Evolutionary conservation across 768 basidiomycete genomes (phyloP).

Genomic region (Daedaleopsis sinensis): DNA sequence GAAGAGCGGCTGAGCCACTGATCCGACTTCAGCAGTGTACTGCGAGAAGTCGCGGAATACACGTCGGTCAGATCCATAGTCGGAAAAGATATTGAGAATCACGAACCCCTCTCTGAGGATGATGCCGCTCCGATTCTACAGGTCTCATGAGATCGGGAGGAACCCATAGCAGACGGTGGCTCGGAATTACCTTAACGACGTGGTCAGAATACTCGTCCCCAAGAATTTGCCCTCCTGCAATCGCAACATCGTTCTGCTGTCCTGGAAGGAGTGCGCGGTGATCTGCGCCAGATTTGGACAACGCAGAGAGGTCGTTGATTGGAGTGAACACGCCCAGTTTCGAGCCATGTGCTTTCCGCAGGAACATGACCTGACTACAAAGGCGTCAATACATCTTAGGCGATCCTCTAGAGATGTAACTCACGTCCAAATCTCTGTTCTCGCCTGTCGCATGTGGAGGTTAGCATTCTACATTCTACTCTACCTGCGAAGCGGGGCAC

Average conservation of each 20-base stretch:
- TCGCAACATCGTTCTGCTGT: conserved; percentile 74
- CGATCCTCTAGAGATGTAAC: conserved; percentile 25
- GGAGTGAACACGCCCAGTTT: conserved; percentile 90
- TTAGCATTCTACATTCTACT: background rate
- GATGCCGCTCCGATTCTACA: conserved; percentile 87
- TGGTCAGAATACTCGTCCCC: conserved; percentile 97
- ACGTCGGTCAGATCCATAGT: background rate
- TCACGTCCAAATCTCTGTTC: conserved; percentile 94
- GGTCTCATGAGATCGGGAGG: too few species aligned
- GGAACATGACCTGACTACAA: conserved; percentile 79
- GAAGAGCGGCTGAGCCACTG: conserved; percentile 82
- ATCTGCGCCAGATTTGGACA: conserved; percentile 71
- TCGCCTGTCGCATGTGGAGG: conserved; percentile 42
- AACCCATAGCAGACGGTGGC: background rate
- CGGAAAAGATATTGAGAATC: background rate
- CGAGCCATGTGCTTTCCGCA: conserved; percentile 81
- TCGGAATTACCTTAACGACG: conserved; percentile 75
- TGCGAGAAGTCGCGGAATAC: conserved; percentile 29
- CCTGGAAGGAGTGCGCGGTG: conserved; percentile 61
- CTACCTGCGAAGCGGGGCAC: background rate
- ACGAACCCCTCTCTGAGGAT: conserved; percentile 86
- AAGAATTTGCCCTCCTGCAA: conserved; percentile 80
- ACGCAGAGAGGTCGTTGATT: conserved; percentile 80
- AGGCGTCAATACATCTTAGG: background rate
- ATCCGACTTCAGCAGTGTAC: conserved; percentile 90